Percentiles rank a stretch among this genome's conserved stretches.
Conservation (phyloP, 805 yeast species). For the Saccharomycopsis selenospora region DNA sequence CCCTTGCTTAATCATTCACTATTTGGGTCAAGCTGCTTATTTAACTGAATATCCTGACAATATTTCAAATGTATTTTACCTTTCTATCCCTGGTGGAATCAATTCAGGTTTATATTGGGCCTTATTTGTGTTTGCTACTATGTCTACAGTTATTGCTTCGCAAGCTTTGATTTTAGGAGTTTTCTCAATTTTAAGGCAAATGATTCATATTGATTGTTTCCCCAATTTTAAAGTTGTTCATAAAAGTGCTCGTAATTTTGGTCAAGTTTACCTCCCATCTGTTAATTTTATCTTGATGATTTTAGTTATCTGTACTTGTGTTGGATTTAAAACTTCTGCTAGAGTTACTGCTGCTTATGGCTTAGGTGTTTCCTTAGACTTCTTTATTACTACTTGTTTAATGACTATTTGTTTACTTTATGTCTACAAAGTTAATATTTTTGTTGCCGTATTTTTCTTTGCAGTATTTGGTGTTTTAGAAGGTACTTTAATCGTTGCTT, state of each 20-base stretch:
- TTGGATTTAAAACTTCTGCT: conserved; percentile 43
- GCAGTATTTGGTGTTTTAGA: conserved; percentile 41
- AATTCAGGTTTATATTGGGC: conserved; percentile 42
- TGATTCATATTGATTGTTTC: conserved; percentile 48
- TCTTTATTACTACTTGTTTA: conserved; percentile 43
- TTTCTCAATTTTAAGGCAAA: conserved; percentile 44
- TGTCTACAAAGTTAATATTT: conserved; percentile 35
- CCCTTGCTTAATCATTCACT: conserved; percentile 44
- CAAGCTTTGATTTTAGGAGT: conserved; percentile 54
- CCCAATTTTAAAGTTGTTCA: conserved; percentile 42
- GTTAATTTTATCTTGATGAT: conserved; percentile 45
- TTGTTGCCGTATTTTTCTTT: conserved; percentile 29
- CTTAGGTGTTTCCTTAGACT: conserved; percentile 49
- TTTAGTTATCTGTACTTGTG: conserved; percentile 43
- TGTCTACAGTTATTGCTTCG: conserved; percentile 51
- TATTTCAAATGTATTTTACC: conserved; percentile 38
- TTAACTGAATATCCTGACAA: conserved; percentile 34
- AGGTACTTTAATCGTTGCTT: conserved; percentile 38
- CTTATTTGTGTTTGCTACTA: conserved; percentile 44
- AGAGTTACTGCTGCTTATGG: conserved; percentile 56
- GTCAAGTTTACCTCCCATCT: conserved; percentile 46
- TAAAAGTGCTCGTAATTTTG: conserved; percentile 37
- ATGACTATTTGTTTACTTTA: conserved; percentile 39
- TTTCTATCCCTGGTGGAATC: conserved; percentile 44
- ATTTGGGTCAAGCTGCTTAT: conserved; percentile 54